These are phyloP conservation scores for Mesostigma viride DNA, from an alignment of 139 green algal species.

Conservation along the genomic window DNA sequence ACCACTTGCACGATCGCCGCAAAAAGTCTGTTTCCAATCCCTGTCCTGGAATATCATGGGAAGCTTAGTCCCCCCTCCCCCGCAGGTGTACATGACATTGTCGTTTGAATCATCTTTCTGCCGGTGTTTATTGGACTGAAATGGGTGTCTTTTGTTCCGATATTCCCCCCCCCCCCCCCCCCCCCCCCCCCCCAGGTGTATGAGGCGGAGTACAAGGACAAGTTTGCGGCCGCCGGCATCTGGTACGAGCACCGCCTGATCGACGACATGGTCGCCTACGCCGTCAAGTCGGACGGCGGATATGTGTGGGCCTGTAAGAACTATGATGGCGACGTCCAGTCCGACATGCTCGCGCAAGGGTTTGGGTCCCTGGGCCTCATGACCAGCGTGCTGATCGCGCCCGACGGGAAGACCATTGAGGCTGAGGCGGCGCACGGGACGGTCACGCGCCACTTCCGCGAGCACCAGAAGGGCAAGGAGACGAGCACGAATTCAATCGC, in stretches of 20 bases:
- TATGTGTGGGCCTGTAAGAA: constrained; percentile 98
- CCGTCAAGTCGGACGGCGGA: constrained; percentile 79
- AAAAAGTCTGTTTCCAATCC: too few relatives aligned
- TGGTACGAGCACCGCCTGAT: constrained; percentile 96
- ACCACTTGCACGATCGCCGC: too few relatives aligned
- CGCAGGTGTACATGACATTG: too few relatives aligned
- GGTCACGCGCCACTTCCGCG: constrained; percentile 87
- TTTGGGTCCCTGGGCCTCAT: constrained; percentile 92
- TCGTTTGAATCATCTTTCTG: too few relatives aligned
- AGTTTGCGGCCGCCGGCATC: constrained; percentile 72
- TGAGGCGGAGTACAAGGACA: constrained; percentile 60
- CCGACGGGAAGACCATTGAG: constrained; percentile 87
- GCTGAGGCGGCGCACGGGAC: constrained; percentile 84
- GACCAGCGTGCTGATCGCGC: constrained; percentile 85
- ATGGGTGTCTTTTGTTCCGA: too few relatives aligned
- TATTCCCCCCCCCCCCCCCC: too few relatives aligned
- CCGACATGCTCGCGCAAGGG: constrained; percentile 80
- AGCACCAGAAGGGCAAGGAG: constrained; percentile 86
- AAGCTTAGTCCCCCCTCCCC: too few relatives aligned
- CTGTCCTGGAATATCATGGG: too few relatives aligned
- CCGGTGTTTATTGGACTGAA: too few relatives aligned
- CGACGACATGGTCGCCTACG: constrained; percentile 93
- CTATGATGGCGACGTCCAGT: constrained; percentile 88
- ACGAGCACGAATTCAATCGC: constrained; percentile 91
- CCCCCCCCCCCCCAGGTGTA: too few relatives aligned